Evolutionary conservation across 179 eudicot genomes (phyloP).

Genomic region (Actinidia arguta): DNA sequence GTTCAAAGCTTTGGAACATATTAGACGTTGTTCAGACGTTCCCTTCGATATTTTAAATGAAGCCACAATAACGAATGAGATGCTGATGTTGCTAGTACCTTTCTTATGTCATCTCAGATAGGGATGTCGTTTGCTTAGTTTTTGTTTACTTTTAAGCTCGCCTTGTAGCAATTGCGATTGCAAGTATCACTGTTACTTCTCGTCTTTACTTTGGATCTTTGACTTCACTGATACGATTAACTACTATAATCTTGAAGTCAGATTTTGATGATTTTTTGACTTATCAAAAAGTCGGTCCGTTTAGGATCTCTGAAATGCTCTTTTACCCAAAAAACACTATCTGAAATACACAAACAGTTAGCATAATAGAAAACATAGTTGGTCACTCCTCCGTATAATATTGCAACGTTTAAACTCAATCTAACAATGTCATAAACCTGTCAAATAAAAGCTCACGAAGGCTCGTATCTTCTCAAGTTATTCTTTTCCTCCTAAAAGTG

Average conservation of each 20-base stretch:
- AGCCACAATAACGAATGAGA: not conserved
- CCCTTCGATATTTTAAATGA: not conserved
- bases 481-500: not conserved
- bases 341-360: too few species aligned
- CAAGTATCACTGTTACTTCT: too few species aligned
- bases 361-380: too few species aligned
- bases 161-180: too few species aligned
- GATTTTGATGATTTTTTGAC: too few species aligned
- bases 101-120: not conserved
- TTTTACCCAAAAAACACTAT: too few species aligned
- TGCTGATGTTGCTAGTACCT: not conserved
- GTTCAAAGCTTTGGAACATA: not conserved
- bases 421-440: not conserved
- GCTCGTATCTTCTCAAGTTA: not conserved
- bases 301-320: too few species aligned
- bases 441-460: not conserved
- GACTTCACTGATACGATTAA: too few species aligned
- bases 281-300: too few species aligned
- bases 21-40: not conserved
- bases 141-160: not conserved
- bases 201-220: too few species aligned
- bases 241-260: too few species aligned
- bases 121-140: not conserved
- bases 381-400: not conserved
- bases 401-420: not conserved